These are phyloP conservation scores for Hypoxylon sp. DNA, from an alignment of 2,329 filamentous ascomycete genomes.

Conservation along the genomic window DNA sequence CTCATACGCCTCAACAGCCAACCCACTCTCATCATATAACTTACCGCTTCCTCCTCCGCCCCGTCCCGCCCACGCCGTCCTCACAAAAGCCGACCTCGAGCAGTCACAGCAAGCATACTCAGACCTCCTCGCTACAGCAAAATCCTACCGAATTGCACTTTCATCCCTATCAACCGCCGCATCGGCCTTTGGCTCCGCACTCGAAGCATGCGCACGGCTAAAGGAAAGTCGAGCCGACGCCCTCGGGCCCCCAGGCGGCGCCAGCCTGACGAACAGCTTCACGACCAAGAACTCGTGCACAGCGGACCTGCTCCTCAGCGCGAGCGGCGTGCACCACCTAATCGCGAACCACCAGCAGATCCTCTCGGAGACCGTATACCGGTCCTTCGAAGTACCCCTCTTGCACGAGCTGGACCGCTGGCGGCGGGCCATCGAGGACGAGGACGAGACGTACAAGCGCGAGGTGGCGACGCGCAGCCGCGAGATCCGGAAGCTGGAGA, in stretches of 20 bases:
- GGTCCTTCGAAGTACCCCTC: slow-evolving; percentile 77
- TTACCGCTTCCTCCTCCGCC: slow-evolving; percentile 74
- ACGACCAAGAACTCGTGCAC: slow-evolving; percentile 68
- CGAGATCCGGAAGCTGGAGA: slow-evolving; percentile 75
- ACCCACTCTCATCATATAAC: slow-evolving; percentile 71
- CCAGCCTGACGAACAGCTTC: slow-evolving; percentile 64
- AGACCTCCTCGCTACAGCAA: slow-evolving; percentile 73
- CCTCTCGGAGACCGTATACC: slow-evolving; percentile 77
- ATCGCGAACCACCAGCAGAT: slow-evolving; percentile 80
- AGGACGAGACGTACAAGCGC: slow-evolving; percentile 72
- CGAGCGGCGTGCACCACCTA: slow-evolving; percentile 76
- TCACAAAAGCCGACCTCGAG: slow-evolving; percentile 75
- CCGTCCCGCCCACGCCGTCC: slow-evolving; percentile 69
- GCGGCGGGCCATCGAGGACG: slow-evolving; percentile 74
- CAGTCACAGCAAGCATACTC: slow-evolving; percentile 74
- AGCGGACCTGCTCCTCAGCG: slow-evolving; percentile 73
- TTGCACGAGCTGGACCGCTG: slow-evolving; percentile 79
- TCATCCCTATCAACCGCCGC: slow-evolving; percentile 73
- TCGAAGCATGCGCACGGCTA: slow-evolving; percentile 77
- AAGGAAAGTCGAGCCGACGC: slow-evolving; percentile 76
- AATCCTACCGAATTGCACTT: slow-evolving; percentile 74
- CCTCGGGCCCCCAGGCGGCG: slow-evolving; percentile 58
- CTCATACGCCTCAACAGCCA: slow-evolving; percentile 74
- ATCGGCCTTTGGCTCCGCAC: slow-evolving; percentile 74
- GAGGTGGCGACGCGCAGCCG: slow-evolving; percentile 68